Base-by-base conservation (phyloP, 2,329 filamentous ascomycete species). In the Verticillium albo-atrum region DNA sequence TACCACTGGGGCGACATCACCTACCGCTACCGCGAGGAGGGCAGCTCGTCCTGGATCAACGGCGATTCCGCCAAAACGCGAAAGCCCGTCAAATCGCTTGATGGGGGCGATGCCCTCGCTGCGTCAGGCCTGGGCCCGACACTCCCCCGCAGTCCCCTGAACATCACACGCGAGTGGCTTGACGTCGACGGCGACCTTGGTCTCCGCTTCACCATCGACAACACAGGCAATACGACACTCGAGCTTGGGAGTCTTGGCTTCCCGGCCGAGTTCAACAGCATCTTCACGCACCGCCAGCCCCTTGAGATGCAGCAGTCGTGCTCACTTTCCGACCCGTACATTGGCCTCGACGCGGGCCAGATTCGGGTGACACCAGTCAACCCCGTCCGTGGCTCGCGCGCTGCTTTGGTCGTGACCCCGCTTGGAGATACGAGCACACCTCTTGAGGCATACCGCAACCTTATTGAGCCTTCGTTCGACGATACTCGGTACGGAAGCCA, bases 231-330 rank as follows among this genome's bases (percentile, higher is more conserved):
- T 0, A 62, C 66, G 0, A 60, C 71, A 0, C 59, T 87, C 3
- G 83, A 87, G 60, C 69, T 87, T 5, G 84, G 84, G 2, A 79
- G 79, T 54, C 72, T 87, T 2, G 84, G 84, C 0, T 79, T 87
- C 56, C 84, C 84, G 0, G 77, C 82, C 23, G 82, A 85, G 66
- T 84, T 86, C 72, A 87, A 87, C 71, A 87, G 81, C 68, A 85
- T 87, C 64, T 87, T 87, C 65, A 84, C 78, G 14, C 74, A 74
- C 52, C 77, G 82, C 9, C 68, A 71, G 1, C 76, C 82, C 0
- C 70, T 71, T 2, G 77, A 83, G 6, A 84, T 79, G 6, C 77
- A 80, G 57, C 68, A 72, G 0, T 74, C 76, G 27, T 87, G 84
- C 66, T 82, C 81, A 0, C 74, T 87, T 3, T 76, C 81, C 0